Conservation (phyloP, 345 rosid genomes). For the Psidium guajava region DNA sequence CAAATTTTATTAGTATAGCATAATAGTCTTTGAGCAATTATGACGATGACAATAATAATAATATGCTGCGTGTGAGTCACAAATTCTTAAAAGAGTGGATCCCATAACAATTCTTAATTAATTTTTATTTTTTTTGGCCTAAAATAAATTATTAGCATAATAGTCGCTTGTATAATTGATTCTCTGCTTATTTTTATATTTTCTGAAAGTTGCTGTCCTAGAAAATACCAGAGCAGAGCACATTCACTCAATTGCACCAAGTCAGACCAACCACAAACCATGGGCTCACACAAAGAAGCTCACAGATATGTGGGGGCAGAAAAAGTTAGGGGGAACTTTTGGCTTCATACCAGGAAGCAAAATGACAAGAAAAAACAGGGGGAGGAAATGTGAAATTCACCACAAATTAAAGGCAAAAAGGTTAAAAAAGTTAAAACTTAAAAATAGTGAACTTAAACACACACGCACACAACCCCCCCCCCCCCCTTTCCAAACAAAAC, state of each 20-base stretch:
- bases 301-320: not conserved
- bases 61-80: too few relatives aligned
- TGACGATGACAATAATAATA: too few relatives aligned
- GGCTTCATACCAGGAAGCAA: conserved; percentile 20
- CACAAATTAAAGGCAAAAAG: conserved; percentile 7
- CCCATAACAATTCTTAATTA: too few relatives aligned
- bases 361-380: conserved; percentile 4
- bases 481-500: too few relatives aligned
- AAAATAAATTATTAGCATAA: too few relatives aligned
- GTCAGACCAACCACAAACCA: not conserved
- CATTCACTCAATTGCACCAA: not conserved
- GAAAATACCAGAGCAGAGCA: not conserved
- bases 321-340: conserved; percentile 8
- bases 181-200: not conserved
- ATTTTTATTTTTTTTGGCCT: too few relatives aligned
- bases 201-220: not conserved
- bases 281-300: not conserved
- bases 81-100: too few relatives aligned
- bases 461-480: too few relatives aligned
- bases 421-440: not conserved
- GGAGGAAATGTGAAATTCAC: conserved; percentile 3
- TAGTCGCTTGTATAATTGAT: too few relatives aligned
- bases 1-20: too few relatives aligned
- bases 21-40: too few relatives aligned
- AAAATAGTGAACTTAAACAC: not conserved